These are phyloP conservation scores for Yarrowia keelungensis DNA, from an alignment of 805 yeast genomes.

Conservation along the genomic window DNA sequence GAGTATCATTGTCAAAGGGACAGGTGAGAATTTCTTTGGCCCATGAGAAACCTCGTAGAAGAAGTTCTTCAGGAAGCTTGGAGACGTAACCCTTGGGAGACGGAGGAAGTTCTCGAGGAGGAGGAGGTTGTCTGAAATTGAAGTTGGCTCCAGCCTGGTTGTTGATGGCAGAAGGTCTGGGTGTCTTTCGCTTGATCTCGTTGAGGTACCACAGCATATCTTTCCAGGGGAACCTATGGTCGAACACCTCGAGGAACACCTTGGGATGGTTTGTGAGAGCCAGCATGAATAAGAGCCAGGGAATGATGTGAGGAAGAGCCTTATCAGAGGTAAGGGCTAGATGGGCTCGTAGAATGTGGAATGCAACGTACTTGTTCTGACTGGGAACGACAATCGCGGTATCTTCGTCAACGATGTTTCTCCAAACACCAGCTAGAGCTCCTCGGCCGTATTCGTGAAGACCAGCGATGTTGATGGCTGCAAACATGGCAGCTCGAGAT, in stretches of 20 bases:
- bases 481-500: slow-evolving; percentile 31
- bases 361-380: slow-evolving; percentile 32
- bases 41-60: slow-evolving; percentile 32
- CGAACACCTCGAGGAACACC: slow-evolving; percentile 17
- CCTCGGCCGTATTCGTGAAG: slow-evolving; percentile 33
- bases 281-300: slow-evolving; percentile 28
- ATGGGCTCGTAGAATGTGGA: slow-evolving; percentile 34
- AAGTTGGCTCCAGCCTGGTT: neutral
- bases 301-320: slow-evolving; percentile 27
- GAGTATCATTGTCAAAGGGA: slow-evolving; percentile 21
- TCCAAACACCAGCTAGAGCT: slow-evolving; percentile 19
- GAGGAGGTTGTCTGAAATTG: neutral
- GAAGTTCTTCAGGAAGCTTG: slow-evolving; percentile 28
- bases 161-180: neutral
- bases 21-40: slow-evolving; percentile 12
- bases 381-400: neutral
- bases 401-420: neutral
- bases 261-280: slow-evolving; percentile 20
- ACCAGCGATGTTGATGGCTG: slow-evolving; percentile 29
- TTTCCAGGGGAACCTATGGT: slow-evolving; percentile 36
- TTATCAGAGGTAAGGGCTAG: slow-evolving; percentile 28
- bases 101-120: slow-evolving; percentile 10
- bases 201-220: slow-evolving; percentile 32
- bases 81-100: slow-evolving; percentile 11
- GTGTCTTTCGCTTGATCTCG: neutral